Conservation (phyloP, 2,329 filamentous ascomycete genomes). For the Colletotrichum plurivorum region DNA sequence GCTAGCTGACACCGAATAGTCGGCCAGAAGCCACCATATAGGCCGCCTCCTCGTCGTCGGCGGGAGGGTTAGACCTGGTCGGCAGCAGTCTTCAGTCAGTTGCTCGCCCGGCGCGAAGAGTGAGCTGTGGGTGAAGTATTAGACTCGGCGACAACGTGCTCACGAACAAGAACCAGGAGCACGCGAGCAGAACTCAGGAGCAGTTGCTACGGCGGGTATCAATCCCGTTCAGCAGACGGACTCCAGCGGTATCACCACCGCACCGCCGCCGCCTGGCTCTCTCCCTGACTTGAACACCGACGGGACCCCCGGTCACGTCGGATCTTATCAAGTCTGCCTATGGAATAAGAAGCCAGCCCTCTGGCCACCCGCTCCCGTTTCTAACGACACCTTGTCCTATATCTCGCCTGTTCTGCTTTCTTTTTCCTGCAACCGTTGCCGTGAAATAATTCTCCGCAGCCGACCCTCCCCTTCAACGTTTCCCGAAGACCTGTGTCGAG, state of each 20-base stretch:
- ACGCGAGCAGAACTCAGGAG: neutral
- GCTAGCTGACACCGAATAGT: too few relatives aligned
- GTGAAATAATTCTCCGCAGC: slow-evolving; percentile 6
- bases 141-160: neutral
- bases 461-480: too few relatives aligned
- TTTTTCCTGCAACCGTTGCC: slow-evolving; percentile 1
- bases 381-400: slow-evolving; percentile 27
- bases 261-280: too few relatives aligned
- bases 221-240: neutral
- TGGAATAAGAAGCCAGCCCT: slow-evolving; percentile 20
- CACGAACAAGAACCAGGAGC: neutral
- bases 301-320: too few relatives aligned
- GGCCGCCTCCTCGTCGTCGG: too few relatives aligned
- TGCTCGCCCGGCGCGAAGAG: neutral
- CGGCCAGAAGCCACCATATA: too few relatives aligned
- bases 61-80: neutral
- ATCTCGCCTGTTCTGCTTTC: slow-evolving; percentile 5
- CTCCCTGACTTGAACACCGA: neutral
- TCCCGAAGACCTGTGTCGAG: too few relatives aligned
- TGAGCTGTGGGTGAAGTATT: slow-evolving; percentile 1
- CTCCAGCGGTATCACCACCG: too few relatives aligned
- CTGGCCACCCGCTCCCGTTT: slow-evolving; percentile 25
- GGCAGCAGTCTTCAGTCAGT: neutral
- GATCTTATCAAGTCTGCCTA: slow-evolving; percentile 1
- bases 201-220: neutral